These are phyloP conservation scores for Beverwykella pulmonaria DNA, from an alignment of 495 filamentous ascomycete genomes.

Conservation along the genomic window DNA sequence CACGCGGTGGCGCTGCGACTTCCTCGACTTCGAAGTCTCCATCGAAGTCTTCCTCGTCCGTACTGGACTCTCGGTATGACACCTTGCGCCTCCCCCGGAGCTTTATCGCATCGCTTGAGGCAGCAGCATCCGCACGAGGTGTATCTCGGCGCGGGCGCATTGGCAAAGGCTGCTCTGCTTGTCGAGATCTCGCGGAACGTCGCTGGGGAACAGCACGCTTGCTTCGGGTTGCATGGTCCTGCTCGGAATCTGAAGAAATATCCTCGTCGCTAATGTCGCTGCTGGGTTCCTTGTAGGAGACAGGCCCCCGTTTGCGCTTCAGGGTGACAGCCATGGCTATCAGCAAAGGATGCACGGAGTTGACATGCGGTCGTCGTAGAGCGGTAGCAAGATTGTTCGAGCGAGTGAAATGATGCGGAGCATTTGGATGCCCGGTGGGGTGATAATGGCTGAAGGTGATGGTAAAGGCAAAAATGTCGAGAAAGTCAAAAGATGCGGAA, in stretches of 20 bases:
- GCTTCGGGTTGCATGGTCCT: background rate
- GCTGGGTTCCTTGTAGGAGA: conserved; percentile 36
- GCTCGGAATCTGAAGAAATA: conserved; percentile 13
- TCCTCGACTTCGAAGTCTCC: conserved; percentile 11
- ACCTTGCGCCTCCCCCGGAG: conserved; percentile 6
- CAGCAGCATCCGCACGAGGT: background rate
- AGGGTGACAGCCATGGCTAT: conserved; percentile 20
- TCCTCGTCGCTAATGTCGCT: conserved; percentile 33
- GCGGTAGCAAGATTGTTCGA: background rate
- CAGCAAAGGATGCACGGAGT: background rate
- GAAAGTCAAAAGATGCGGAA: background rate
- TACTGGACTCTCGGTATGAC: conserved; percentile 31
- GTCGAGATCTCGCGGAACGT: conserved; percentile 21
- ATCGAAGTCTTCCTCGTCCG: conserved; percentile 15
- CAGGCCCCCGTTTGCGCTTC: conserved; percentile 35
- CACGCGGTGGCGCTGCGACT: background rate
- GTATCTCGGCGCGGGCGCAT: background rate
- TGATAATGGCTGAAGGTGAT: background rate
- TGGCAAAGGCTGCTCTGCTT: background rate
- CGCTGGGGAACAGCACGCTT: conserved; percentile 2
- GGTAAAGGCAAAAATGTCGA: background rate
- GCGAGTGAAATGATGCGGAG: background rate
- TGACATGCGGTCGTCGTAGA: background rate
- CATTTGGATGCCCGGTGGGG: background rate
- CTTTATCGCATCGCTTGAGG: background rate